Base-by-base conservation (phyloP, 345 rosid genomes). In the Hypericum perforatum region DNA sequence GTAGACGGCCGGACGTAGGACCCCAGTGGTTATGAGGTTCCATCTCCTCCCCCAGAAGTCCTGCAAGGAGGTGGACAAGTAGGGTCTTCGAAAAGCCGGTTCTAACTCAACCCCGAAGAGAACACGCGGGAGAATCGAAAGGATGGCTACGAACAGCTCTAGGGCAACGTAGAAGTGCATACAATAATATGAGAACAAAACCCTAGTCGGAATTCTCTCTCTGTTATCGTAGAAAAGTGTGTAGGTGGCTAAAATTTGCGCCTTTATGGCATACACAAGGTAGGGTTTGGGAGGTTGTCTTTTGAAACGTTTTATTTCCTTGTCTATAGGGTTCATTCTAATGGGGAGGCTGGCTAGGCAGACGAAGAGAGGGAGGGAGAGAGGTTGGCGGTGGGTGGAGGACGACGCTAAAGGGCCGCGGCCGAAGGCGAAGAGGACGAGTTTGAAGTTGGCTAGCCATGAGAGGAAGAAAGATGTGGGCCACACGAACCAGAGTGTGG, bases 1-100 rank as follows among this genome's bases (percentile, higher is more conserved):
- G 56, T 82, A 82, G 0, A 87, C 79, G 8, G 94, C 71, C 0
- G 84, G 82, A 11, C 68, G 78, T 0, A 87, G 54, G 69, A 84
- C 82, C 5, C 72, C 37, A 0, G 75, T 36, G 55, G 82, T 89
- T 77, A 63, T 68, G 16, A 88, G 61, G 65, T 88, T 88, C 90
- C 94, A 82, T 63, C 88, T 67, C 38, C 53, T 67, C 5, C 94
- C 89, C 96, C 88, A 84, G 13, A 88, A 84, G 40, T 88, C 90
- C 6, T 84, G 95, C 0, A 87, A 71, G 0, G 96, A 84, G 0
- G 96, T 73, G 0, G 88, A 60, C 5, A 66, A 39, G 29, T 54
- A 66, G 0, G 70, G 70, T 22, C 48, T 57, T 7, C 60, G 54
- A 53, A 66, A 66, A 16, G 60, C 64, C 9, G 65, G 70, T 10